These are phyloP conservation scores for Ophiognomonia clavigignenti-juglandacearum DNA, from an alignment of 2,329 filamentous ascomycete genomes.

Conservation along the genomic window DNA sequence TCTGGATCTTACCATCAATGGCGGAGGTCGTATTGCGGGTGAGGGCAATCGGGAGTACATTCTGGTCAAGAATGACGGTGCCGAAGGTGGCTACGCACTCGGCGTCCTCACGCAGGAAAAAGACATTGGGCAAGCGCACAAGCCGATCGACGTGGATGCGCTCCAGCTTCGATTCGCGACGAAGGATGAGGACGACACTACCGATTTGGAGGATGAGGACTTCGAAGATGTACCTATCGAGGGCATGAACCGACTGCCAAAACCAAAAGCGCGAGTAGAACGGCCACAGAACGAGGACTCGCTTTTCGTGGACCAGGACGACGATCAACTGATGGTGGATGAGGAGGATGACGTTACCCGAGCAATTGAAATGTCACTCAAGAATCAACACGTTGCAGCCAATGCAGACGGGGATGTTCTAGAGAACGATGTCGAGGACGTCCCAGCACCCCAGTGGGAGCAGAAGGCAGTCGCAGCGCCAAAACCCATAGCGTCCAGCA, in stretches of 20 bases:
- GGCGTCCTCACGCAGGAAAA: slow-evolving; percentile 88
- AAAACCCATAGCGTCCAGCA: slow-evolving; percentile 46
- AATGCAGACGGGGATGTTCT: slow-evolving; percentile 31
- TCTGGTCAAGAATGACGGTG: slow-evolving; percentile 89
- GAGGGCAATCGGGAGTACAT: slow-evolving; percentile 94
- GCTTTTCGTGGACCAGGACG: slow-evolving; percentile 29
- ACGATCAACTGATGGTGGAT: slow-evolving; percentile 23
- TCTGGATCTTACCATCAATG: slow-evolving; percentile 64
- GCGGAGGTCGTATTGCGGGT: slow-evolving; percentile 66
- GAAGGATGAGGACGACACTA: slow-evolving; percentile 53
- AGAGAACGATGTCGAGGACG: slow-evolving; percentile 44
- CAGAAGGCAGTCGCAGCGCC: slow-evolving; percentile 49
- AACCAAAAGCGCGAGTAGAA: slow-evolving; percentile 27
- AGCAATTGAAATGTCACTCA: slow-evolving; percentile 82
- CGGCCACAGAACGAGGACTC: slow-evolving; percentile 34
- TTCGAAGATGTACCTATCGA: slow-evolving; percentile 94
- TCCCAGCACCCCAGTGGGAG: slow-evolving; percentile 48
- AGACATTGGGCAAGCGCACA: slow-evolving; percentile 71
- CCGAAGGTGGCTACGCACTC: slow-evolving; percentile 92
- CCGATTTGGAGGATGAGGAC: slow-evolving; percentile 66
- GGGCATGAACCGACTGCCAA: slow-evolving; percentile 79
- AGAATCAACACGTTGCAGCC: slow-evolving; percentile 49
- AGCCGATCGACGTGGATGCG: slow-evolving; percentile 87
- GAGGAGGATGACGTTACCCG: slow-evolving; percentile 63
- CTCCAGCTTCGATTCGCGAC: slow-evolving; percentile 52